These are phyloP conservation scores for Globisporangium cylindrosporum DNA, from an alignment of 352 stramenopile species.

Conservation along the genomic window DNA sequence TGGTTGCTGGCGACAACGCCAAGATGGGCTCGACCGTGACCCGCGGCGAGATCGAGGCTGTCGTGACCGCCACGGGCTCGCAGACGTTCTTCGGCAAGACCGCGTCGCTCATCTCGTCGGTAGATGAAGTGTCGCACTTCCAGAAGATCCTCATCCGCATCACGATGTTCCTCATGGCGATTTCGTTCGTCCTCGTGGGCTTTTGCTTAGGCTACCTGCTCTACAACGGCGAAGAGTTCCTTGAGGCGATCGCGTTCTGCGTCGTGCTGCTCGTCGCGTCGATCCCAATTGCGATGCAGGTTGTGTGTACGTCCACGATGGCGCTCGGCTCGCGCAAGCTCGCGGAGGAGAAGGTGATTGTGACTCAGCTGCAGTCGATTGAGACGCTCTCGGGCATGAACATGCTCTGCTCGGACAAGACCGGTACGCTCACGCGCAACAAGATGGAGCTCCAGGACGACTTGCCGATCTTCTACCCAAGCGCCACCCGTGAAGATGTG, in stretches of 20 bases:
- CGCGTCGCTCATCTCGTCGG: conserved; percentile 64
- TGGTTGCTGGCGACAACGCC: conserved; percentile 69
- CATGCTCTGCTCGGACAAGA: conserved; percentile 97
- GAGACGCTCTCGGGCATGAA: conserved; percentile 92
- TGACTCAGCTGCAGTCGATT: conserved; percentile 90
- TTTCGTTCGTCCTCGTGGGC: conserved; percentile 84
- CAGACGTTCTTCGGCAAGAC: conserved; percentile 94
- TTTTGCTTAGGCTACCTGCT: conserved; percentile 89
- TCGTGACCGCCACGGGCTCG: conserved; percentile 85
- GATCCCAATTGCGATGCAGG: conserved; percentile 93
- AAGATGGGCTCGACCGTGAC: conserved; percentile 88
- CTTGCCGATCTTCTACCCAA: conserved; percentile 81
- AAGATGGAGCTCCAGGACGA: conserved; percentile 94
- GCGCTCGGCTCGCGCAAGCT: conserved; percentile 90
- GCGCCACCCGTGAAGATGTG: conserved; percentile 82
- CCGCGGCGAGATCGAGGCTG: conserved; percentile 90
- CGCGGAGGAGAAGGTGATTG: conserved; percentile 90
- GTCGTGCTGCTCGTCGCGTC: conserved; percentile 90
- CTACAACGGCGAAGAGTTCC: conserved; percentile 69
- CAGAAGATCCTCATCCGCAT: conserved; percentile 92
- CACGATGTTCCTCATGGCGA: conserved; percentile 86
- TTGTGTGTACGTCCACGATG: conserved; percentile 92
- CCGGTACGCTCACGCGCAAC: conserved; percentile 93
- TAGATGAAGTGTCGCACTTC: conserved; percentile 83
- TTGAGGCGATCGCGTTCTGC: conserved; percentile 83